Evolutionary conservation across 352 stramenopile genomes (phyloP), one percentile per base, ranked within the genome.

Genomic region (Thalassiosira gravida): DNA sequence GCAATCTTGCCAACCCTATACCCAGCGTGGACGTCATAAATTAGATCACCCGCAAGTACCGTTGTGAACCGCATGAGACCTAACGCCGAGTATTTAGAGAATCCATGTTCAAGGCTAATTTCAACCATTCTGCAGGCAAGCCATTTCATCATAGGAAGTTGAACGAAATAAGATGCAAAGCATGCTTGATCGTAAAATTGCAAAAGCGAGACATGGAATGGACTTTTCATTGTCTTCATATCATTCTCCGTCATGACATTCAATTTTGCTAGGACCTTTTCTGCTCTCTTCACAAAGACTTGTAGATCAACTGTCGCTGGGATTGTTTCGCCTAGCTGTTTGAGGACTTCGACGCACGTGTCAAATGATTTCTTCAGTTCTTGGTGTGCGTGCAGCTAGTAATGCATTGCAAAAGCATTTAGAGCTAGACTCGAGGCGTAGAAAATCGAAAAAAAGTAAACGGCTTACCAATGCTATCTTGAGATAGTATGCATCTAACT

Each of bases 401-500:
- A 53, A 66, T 62, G 32, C n/a, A n/a, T n/a, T n/a, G n/a, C n/a
- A n/a, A n/a, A n/a, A n/a, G n/a, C n/a, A n/a, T n/a, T n/a, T n/a
- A n/a, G n/a, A n/a, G n/a, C n/a, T n/a, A n/a, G n/a, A n/a, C n/a
- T n/a, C n/a, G n/a, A n/a, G n/a, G n/a, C n/a, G n/a, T 16, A 25
- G 25, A 30, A 39, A 13, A 0, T 37, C 39, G 16, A 35, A 39
- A n/a, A 37, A 35, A 7, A 59, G 2, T 16, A 39, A 20, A 6
- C 3, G 7, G 37, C 35, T 58, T 56, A 69, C 42, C 61, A 69
- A 42, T 69, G 61, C 30, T 37, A 69, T 69, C 20, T 69, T 55
- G 16, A 82, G 35, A 49, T 49, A 53, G 35, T 77, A 82, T 14
- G 67, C 59, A 65, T 70, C 58, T 18, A 82, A 32, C 29, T 74